Evolutionary conservation across 192 early-diverging fungal genomes (phyloP), one percentile per base, ranked within the genome.

Genomic region (Rhizophagus clarus): DNA sequence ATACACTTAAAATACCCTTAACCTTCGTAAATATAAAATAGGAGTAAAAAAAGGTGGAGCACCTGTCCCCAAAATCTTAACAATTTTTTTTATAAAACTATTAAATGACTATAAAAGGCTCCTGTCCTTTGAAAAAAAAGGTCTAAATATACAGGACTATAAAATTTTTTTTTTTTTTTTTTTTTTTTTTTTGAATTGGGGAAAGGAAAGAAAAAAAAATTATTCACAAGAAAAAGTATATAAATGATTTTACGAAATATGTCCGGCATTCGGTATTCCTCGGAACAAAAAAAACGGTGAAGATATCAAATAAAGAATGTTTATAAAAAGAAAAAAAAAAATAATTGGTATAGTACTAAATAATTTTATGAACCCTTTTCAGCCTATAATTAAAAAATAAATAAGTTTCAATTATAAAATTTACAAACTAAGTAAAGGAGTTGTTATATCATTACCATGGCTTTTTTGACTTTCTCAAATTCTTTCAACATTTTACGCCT

Each of bases 401-500:
- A 1, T 29, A 26, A 66, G 29, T 12, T 29, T 26, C 10, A 24
- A 24, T 11, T 24, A 1, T 24, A 11, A 0, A 42, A 37, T n/a
- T 2, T 24, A 34, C 9, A 22, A 71, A 71, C 20, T 24, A 40
- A 42, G 42, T 15, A 9, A n/a, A 15, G 42, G 37, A 20, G 7
- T 9, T 20, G 42, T n/a, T 9, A 42, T 11, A 6, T 1, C 49
- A 17, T 29, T 79, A 79, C 77, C 81, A 84, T 84, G 40, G 83
- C 85, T 49, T 81, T 83, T 37, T 83, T 82, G 49, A 96, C 89
- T 70, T 92, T 87, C 81, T 97, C 97, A 90, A 99, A 99, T 71
- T 97, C 96, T 87, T 97, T 98, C 67, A 98, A 83, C 91, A 99
- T 95, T 86, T 99, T 99, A 79, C 95, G 89, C 31, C 97, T 91